phyloP scores from a whole-genome alignment of 1,284 basidiomycete species.

The Crocinoboletus sp. region DNA sequence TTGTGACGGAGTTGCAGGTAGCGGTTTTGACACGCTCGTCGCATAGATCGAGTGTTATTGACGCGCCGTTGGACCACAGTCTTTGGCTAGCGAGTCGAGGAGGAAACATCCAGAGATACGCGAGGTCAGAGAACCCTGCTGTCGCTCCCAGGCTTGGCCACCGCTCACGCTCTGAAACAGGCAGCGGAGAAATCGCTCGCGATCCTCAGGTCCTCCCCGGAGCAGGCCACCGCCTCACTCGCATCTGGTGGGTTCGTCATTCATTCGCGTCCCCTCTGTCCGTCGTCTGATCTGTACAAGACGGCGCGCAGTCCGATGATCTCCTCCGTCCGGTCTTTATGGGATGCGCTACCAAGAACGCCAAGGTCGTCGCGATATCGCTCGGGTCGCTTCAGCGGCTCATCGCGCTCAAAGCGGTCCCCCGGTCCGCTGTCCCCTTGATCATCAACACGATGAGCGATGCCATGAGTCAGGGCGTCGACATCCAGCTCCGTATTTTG shows the following conservation, averaged over 20 bases:
- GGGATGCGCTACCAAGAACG: conserved; percentile 90
- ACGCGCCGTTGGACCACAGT: conserved; percentile 41
- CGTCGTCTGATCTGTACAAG: conserved; percentile 36
- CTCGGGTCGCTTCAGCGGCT: conserved; percentile 90
- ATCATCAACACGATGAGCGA: conserved; percentile 81
- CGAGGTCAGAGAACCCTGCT: conserved; percentile 47
- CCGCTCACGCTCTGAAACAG: conserved; percentile 35
- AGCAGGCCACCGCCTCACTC: conserved; percentile 59
- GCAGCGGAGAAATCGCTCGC: conserved; percentile 84
- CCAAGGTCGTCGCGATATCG: conserved; percentile 91
- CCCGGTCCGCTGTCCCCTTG: conserved; percentile 69
- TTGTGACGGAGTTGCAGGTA: conserved; percentile 54
- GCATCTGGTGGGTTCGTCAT: conserved; percentile 50
- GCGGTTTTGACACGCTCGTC: background rate
- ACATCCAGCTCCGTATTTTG: conserved; percentile 89
- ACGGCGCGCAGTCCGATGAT: conserved; percentile 75
- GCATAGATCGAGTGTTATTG: background rate
- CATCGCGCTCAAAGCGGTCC: conserved; percentile 83
- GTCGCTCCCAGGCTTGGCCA: too few relatives aligned
- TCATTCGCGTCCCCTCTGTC: background rate
- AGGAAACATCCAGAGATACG: conserved; percentile 80
- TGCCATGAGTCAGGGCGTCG: conserved; percentile 90
- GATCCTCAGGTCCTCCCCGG: conserved; percentile 70
- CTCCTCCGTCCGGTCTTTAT: conserved; percentile 89
- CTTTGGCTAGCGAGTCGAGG: conserved; percentile 75